A percentile compares a stretch with the other conserved stretches of the same genome.
These are phyloP conservation scores for Boletus sp. DNA, from an alignment of 768 basidiomycete species.

Conservation along the genomic window DNA sequence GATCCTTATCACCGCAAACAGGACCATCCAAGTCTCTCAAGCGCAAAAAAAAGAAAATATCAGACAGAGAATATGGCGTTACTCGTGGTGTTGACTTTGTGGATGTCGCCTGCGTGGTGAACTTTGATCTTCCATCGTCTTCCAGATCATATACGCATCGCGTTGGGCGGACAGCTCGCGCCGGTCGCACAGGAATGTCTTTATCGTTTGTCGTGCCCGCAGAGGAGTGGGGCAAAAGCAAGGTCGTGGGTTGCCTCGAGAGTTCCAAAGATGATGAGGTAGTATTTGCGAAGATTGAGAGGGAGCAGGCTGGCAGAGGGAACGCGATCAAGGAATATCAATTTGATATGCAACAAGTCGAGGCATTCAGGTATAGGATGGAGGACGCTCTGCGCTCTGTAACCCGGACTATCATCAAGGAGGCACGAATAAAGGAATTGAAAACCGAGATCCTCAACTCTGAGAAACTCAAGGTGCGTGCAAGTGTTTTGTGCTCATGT, in stretches of 20 bases:
- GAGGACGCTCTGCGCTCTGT: slow-evolving; percentile 90
- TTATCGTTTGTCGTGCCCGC: slow-evolving; percentile 81
- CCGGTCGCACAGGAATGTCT: slow-evolving; percentile 89
- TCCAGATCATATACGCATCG: slow-evolving; percentile 91
- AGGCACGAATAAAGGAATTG: slow-evolving; percentile 91
- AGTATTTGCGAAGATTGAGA: slow-evolving; percentile 63
- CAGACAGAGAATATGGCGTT: slow-evolving; percentile 84
- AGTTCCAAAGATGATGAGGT: slow-evolving; percentile 74
- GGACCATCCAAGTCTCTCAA: slow-evolving; percentile 42
- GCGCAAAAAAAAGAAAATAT: slow-evolving; percentile 47
- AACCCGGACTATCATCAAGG: slow-evolving; percentile 79
- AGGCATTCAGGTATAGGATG: slow-evolving; percentile 97
- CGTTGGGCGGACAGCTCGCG: slow-evolving; percentile 94
- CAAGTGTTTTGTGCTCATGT: neutral
- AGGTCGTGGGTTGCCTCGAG: slow-evolving; percentile 63
- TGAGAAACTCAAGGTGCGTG: slow-evolving; percentile 87
- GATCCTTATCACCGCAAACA: slow-evolving; percentile 40
- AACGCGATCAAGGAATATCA: slow-evolving; percentile 78
- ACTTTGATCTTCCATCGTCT: slow-evolving; percentile 94
- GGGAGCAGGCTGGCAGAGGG: slow-evolving; percentile 60
- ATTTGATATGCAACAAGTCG: slow-evolving; percentile 94
- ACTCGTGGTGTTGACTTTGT: slow-evolving; percentile 96
- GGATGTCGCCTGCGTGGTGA: slow-evolving; percentile 94
- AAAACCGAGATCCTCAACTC: slow-evolving; percentile 93
- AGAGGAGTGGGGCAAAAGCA: slow-evolving; percentile 69